Percentiles rank a stretch among this genome's conserved stretches.
These are phyloP conservation scores for Arachnopeziza araneosa DNA, from an alignment of 2,329 filamentous ascomycete species.

Conservation along the genomic window DNA sequence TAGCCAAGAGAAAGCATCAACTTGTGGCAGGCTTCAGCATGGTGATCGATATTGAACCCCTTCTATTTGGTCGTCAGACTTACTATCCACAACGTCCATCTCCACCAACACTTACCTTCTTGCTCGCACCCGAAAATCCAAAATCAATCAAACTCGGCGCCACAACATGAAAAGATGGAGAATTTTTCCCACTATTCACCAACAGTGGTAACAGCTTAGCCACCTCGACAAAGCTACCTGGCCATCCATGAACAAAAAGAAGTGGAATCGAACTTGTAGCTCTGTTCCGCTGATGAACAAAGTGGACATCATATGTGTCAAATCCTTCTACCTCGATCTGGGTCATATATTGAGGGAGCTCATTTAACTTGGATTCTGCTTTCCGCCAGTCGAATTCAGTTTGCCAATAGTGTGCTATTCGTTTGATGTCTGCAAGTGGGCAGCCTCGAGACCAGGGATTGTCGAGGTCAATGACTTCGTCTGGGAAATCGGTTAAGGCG, in stretches of 20 bases:
- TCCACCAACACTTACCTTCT: slow-evolving; percentile 4
- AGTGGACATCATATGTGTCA: slow-evolving; percentile 54
- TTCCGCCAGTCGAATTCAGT: slow-evolving; percentile 57
- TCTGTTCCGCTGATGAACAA: slow-evolving; percentile 50
- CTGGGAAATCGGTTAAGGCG: slow-evolving; percentile 27
- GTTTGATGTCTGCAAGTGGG: slow-evolving; percentile 18
- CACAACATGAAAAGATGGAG: slow-evolving; percentile 34
- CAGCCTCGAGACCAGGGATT: slow-evolving; percentile 20
- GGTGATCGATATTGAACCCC: slow-evolving; percentile 56
- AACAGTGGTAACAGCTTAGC: slow-evolving; percentile 2
- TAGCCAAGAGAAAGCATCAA: slow-evolving; percentile 66
- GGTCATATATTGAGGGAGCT: slow-evolving; percentile 52
- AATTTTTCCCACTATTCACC: neutral
- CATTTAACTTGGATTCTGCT: slow-evolving; percentile 52
- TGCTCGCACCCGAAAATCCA: slow-evolving; percentile 38
- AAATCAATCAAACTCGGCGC: slow-evolving; percentile 51
- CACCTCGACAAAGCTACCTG: slow-evolving; percentile 61
- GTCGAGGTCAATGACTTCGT: slow-evolving; percentile 18
- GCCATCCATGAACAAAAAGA: slow-evolving; percentile 63
- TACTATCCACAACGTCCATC: neutral
- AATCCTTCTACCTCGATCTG: slow-evolving; percentile 50
- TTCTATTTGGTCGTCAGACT: slow-evolving; percentile 30
- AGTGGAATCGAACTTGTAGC: slow-evolving; percentile 53
- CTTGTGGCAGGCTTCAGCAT: slow-evolving; percentile 59
- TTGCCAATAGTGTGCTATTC: slow-evolving; percentile 35